Evolutionary conservation across 164 flowering plant species (phyloP).

Genomic region (Pachysandra terminalis): DNA sequence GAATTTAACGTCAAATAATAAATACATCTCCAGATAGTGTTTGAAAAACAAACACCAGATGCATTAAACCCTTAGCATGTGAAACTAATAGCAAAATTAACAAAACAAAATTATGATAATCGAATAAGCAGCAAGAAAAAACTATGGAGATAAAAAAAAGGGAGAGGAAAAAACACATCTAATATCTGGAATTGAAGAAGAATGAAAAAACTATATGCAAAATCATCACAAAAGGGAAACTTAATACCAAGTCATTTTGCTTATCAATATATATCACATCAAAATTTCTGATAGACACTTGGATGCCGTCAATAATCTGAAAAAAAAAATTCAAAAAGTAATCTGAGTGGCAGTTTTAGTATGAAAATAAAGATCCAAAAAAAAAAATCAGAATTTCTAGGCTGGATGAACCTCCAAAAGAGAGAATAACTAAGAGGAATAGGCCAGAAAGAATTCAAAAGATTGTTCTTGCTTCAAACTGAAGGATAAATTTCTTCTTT

Average conservation of each 20-base stretch:
- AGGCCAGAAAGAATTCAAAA: not conserved
- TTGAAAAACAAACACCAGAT: too few relatives aligned
- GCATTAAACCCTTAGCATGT: too few relatives aligned
- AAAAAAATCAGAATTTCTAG: constrained; percentile 1
- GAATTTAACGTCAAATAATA: too few relatives aligned
- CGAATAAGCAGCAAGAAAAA: not conserved
- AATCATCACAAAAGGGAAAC: not conserved
- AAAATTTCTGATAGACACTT: constrained; percentile 69
- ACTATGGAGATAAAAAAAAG: not conserved
- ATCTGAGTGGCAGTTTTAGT: not conserved
- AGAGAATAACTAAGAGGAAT: not conserved
- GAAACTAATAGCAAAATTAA: too few relatives aligned
- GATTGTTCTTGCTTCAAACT: not conserved
- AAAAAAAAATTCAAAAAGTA: not conserved
- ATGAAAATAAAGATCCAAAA: not conserved
- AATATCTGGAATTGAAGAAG: not conserved
- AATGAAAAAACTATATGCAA: not conserved
- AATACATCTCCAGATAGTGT: too few relatives aligned
- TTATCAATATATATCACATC: constrained; percentile 51
- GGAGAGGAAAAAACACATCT: not conserved
- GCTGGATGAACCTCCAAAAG: not conserved
- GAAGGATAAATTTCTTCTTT: not conserved
- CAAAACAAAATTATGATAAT: too few relatives aligned
- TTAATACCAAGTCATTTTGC: constrained; percentile 36
- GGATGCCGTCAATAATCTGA: constrained; percentile 87